Base-by-base conservation (phyloP, 768 basidiomycete genomes). In the Pleurotus cornucopiae region DNA sequence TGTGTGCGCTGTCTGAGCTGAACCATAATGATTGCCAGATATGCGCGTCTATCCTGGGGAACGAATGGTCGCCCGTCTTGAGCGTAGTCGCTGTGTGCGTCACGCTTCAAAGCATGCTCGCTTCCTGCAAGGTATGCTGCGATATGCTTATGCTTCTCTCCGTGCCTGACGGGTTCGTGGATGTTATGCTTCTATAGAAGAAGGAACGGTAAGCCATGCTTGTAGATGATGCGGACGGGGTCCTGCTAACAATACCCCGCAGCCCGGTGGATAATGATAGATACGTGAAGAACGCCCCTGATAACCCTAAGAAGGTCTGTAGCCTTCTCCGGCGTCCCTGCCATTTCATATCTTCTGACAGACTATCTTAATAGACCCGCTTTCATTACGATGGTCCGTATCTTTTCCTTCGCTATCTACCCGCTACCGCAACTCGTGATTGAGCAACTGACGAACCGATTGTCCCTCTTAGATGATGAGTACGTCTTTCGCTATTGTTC, bases 101-200 rank as follows among this genome's bases (percentile, higher is more conserved):
- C 14, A 94, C 92, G 3, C 71, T 95, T 46, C 93, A 94, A 73
- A 91, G 89, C 64, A 95, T 95, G 93, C 78, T 95, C 56, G 93
- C 91, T 20, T 91, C 89, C 5, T 92, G 89, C 82, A 94, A 91
- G 84, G 91, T 89, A 59, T 46, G 60, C 57, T 46, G 30, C 11
- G 30, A 34, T 34, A 34, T 9, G 30, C 11, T 34, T 9, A 34
- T 34, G 30, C 30, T 34, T 34, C 30, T 9, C 9, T 34, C 30
- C 30, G 30, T 34, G 30, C 11, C 30, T 34, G 9, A 34, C 30
- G 30, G 30, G 30, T 21, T 91, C 89, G 5, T 92, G 89, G 82
- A 94, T 91, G 84, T 91, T 89, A 59, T 45, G 60, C 57, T 46
- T 14, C 43, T 51, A 20, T 60, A 74, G 75, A 75, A 73, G 64